Base-by-base conservation (phyloP, 225 moss, liverwort and hornwort genomes). In the Bryum argenteum region DNA sequence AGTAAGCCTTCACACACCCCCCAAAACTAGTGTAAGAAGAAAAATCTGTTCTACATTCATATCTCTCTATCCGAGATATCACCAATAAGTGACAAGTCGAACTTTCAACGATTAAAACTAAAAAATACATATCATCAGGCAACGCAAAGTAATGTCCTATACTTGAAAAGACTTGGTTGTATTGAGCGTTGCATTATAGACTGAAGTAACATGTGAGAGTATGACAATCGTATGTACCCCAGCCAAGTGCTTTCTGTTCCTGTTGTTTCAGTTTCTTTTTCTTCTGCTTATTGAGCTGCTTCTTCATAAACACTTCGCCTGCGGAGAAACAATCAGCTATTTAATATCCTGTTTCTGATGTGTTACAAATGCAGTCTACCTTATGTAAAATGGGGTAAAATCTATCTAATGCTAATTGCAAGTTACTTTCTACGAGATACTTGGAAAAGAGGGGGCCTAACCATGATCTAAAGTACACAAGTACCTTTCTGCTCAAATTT, bases 401-500 rank as follows among this genome's bases (percentile, higher is more conserved):
- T n/a, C n/a, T n/a, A n/a, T n/a, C n/a, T n/a, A n/a, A n/a, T n/a
- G 24, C 62, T 21, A 60, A 12, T 67, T 38, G 22, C 2, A 75
- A 61, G 40, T 54, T 45, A 24, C 47, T 4, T 3, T 33, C 19
- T 60, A 45, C 19, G 45, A 9, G 14, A 53, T 18, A 44, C 18
- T 44, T 52, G 65, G 17, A 2, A 65, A 54, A 43, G 43, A 17
- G 43, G 21, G 51, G 15, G 53, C 10, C 42, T 42, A 72, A 72
- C 48, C 43, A 62, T 41, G 44, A 71, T 54, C 50, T 58, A 43
- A 67, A 53, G 60, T 7, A 24, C 17, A 72, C 1, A 65, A 62
- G 64, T 82, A 96, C 96, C 98, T 79, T 98, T 98, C 67, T 98
- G 98, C 87, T 98, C 98, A 72, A 98, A 98, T 66, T 92, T 98